Base-by-base conservation (phyloP, 768 basidiomycete species). In the Pisolithus tinctorius region DNA sequence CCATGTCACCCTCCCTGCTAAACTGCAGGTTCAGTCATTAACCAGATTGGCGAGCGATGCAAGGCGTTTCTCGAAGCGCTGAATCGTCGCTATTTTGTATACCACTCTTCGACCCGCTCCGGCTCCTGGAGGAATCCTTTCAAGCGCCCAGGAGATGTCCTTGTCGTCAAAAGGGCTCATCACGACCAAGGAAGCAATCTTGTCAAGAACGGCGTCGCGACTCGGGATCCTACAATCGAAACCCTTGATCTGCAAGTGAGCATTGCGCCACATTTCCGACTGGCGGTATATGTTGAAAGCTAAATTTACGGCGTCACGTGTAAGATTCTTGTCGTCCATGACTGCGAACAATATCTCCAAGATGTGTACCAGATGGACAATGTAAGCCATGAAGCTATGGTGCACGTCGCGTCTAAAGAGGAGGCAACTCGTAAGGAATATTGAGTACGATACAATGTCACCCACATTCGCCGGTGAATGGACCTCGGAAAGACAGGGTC, bases 371-470 rank as follows among this genome's bases (percentile, higher is more conserved):
- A 64, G 31, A 47, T 64, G 58, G 31, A 63, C 50, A 47, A 64
- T 64, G 44, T 64, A 64, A 9, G 55, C 54, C 56, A 64, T 64
- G 7, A 64, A 49, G 34, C 51, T 54, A 9, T 36, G 27, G 52
- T 52, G 26, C 49, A 42, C 17, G 50, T 39, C 9, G 9, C 11
- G 9, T n/a, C 46, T 52, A 26, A 23, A 38, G 47, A 36, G 17
- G 13, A 47, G 20, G 38, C 31, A 10, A 16, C 10, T 11, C n/a
- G n/a, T 17, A 43, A 23, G n/a, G 6, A 10, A 6, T 4, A 11
- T 40, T 20, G 9, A 30, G 45, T 27, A 29, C 42, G 6, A 25
- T 20, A 9, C 37, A 20, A n/a, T 1, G 7, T 20, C 13, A 25
- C 6, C 52, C 20, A 53, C 52, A 47, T 25, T 20, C 17, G 47